Base-by-base conservation (phyloP, 768 basidiomycete species). In the Lactarius evosmus region DNA sequence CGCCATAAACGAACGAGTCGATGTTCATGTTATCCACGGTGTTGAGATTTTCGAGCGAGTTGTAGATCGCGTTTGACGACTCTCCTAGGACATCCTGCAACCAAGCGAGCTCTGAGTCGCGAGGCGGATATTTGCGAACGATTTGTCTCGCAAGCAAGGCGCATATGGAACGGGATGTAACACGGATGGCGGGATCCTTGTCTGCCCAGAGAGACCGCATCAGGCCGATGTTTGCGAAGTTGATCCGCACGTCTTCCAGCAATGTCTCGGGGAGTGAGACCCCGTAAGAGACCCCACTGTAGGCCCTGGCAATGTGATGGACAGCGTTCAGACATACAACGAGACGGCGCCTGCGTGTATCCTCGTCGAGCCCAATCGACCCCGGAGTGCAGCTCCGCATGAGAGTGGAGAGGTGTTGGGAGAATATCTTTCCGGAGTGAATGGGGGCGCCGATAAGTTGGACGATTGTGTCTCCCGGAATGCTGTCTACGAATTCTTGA, bases 101-200 rank as follows among this genome's bases (percentile, higher is more conserved):
- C 62, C 62, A 63, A 22, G 62, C 57, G 1, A 63, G 57, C 25
- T 53, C 57, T 6, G 62, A 29, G 17, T 46, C 52, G 11, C n/a
- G 36, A 7, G 19, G 52, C 29, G 51, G 41, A 32, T 25, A n/a
- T 56, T 56, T 38, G 29, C 38, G 62, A 19, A 63, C 19, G 29
- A 64, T 4, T n/a, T 38, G 57, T 14, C 34, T 54, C 22, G 63
- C 58, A 16, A 64, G 58, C 44, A 64, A 50, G 16, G 63, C 63
- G 9, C 63, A 55, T 16, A 50, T 55, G 27, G 58, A 59, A 36
- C 51, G 63, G 46, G 63, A 33, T 7, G 29, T 25, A 44, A 60
- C 16, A n/a, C 58, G 58, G 34, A 60, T 33, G 16, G 44, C 11
- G n/a, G 58, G 58, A 17, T 60, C 63, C 27, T n/a, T 14, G 41